Base-by-base conservation (phyloP, 1,139 yeast species). In the Yamadazyma mexicana region DNA sequence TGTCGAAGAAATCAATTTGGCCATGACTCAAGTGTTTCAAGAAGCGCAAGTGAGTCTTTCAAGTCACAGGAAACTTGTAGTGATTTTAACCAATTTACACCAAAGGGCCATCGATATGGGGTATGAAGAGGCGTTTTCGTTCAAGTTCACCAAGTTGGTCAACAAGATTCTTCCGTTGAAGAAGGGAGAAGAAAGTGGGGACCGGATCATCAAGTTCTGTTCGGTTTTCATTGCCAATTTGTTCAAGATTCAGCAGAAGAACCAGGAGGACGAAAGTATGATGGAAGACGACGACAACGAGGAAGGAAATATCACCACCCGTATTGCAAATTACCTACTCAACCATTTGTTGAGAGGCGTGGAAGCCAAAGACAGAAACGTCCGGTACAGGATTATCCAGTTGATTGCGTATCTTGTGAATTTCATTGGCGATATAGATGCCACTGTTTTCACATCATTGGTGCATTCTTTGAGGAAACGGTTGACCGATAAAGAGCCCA, bases 361-460 rank as follows among this genome's bases (percentile, higher is more conserved):
- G 1, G 89, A 82, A 43, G 84, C 96, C 9, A 80, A 77, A 49
- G 87, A 86, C 55, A 81, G 76, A 54, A 77, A 75, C 45, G 97
- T 92, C 1, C 69, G 98, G 35, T 89, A 77, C 55, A 71, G 98
- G 40, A 84, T 83, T 6, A 82, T 87, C 28, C 96, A 89, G 56
- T 62, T 91, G 24, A 64, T 92, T 37, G 89, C 94, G 1, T 79
- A 79, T 35, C 66, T 87, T 31, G 81, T 91, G 58, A 81, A 81
- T 48, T 80, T 81, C 40, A 73, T 88, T 38, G 84, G 87, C 2
- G 94, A 87, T 50, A 75, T 91, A 25, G 94, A 84, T 50, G 85
- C 81, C 42, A 86, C 82, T 22, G 62, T 87, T 17, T 86, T 83
- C 51, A 80, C 81, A 39, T 73, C 78, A 2, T 62, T 92, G 36